Percentiles rank a stretch among this genome's conserved stretches.
Conservation (phyloP, 148 eudicot species). For the Suaeda aralocaspica region DNA sequence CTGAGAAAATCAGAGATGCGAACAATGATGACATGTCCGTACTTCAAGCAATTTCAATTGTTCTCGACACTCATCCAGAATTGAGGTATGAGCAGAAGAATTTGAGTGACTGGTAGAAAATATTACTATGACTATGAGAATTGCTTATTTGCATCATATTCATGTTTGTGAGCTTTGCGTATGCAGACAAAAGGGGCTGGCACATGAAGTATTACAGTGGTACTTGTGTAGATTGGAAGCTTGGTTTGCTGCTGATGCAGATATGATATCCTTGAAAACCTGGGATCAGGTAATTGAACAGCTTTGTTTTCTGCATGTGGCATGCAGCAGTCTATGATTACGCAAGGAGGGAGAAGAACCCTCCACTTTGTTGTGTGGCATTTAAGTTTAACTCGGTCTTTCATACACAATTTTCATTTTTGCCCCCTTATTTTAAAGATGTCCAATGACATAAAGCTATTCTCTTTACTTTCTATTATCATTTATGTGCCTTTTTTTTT, state of each 20-base stretch:
- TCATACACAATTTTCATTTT: too few species aligned
- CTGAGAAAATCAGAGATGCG: conserved; percentile 80
- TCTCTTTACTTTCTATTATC: neutral
- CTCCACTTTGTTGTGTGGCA: neutral
- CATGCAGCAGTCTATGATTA: neutral
- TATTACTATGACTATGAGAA: neutral
- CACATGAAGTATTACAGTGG: conserved; percentile 92
- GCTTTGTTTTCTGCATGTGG: neutral
- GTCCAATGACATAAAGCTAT: too few species aligned
- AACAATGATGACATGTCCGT: conserved; percentile 77
- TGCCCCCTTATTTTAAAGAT: too few species aligned
- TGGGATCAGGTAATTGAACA: conserved; percentile 85
- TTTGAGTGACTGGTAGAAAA: neutral
- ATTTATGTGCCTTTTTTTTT: neutral
- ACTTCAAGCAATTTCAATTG: conserved; percentile 78
- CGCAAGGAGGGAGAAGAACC: neutral
- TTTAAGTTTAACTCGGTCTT: too few species aligned
- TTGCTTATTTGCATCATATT: neutral
- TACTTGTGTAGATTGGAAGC: conserved; percentile 97
- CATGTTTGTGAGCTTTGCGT: conserved; percentile 12
- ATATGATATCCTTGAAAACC: conserved; percentile 87
- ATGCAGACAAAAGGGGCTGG: conserved; percentile 82
- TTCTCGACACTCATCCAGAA: conserved; percentile 70
- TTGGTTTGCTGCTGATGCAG: conserved; percentile 99
- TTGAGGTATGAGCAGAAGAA: conserved; percentile 54